Evolutionary conservation across 495 filamentous ascomycete species (phyloP).

Genomic region (Baudoinia panamericana): DNA sequence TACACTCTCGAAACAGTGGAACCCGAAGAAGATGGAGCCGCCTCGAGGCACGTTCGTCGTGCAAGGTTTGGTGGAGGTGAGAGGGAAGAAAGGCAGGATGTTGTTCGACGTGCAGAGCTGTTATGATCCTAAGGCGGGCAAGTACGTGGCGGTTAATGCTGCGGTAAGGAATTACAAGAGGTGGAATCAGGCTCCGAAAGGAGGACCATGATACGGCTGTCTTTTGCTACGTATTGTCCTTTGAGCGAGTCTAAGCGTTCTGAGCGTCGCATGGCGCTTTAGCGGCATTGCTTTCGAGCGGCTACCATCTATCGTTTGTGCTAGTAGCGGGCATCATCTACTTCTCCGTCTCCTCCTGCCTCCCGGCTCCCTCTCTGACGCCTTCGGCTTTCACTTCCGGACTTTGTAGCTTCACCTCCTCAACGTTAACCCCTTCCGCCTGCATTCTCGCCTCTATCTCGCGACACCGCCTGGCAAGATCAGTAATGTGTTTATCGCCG

Average conservation of each 20-base stretch:
- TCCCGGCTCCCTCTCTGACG: no score
- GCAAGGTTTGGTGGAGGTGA: conserved; percentile 51
- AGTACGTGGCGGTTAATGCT: conserved; percentile 21
- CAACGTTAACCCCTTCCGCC: no score
- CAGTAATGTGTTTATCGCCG: conserved; percentile 67
- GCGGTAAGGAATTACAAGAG: conserved; percentile 23
- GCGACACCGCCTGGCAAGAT: conserved; percentile 43
- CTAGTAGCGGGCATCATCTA: no score
- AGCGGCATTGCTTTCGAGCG: no score
- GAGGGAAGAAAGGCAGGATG: conserved; percentile 42
- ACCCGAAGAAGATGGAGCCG: conserved; percentile 31
- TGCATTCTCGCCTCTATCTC: conserved; percentile 35
- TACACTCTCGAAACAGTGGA: conserved; percentile 38
- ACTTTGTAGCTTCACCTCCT: no score
- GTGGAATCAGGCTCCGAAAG: conserved; percentile 25
- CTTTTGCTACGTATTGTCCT: background rate
- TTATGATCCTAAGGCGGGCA: conserved; percentile 42
- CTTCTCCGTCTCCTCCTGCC: no score
- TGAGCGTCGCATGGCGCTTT: no score
- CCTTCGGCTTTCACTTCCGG: no score
- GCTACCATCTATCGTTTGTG: no score
- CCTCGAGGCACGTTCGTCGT: conserved; percentile 53
- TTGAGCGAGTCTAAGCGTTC: background rate
- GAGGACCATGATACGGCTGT: conserved; percentile 21
- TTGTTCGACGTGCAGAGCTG: conserved; percentile 45